Base-by-base conservation (phyloP, 2,329 filamentous ascomycete species). In the Xylariaceae sp. region DNA sequence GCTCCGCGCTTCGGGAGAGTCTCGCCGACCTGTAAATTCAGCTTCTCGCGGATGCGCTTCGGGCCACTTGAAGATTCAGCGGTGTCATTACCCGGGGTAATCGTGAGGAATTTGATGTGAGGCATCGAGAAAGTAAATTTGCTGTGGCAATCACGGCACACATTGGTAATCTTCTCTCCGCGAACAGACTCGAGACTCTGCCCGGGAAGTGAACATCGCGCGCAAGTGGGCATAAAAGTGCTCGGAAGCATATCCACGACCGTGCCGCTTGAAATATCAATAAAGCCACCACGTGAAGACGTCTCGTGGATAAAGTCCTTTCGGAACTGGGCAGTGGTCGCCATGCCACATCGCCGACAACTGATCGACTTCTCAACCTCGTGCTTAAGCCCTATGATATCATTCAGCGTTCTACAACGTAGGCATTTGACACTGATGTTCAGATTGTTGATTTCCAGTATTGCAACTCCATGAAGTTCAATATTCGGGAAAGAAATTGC, bases 91-190 rank as follows among this genome's bases (percentile, higher is more conserved):
- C 80, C 81, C 15, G 80, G 78, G 5, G 86, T 85, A 67, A 92
- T 85, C 64, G 85, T 80, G 37, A 93, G 80, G 74, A 95, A 92
- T 70, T 88, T 90, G 63, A 92, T 82, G 62, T 91, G 86, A 23
- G 88, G 88, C 51, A 94, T 83, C 71, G 86, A 87, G 74, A 94
- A 90, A 13, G 83, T 88, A 82, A 94, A 92, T 71, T 87, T 88
- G 56, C 80, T 79, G 76, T 94, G 90, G 71, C 90, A 95, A 68
- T 88, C 83, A 53, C 90, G 84, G 74, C 90, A 95, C 44, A 90
- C 82, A 60, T 90, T 89, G 68, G 85, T 86, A 18, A 84, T 82
- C 15, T 83, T 84, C 61, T 93, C 89, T 51, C 89, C 89, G 30
- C 88, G 81, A 4, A 93, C 88, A 3, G 88, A 86, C 13, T 87